These are phyloP conservation scores for Sphenostylis stenocarpa DNA, from an alignment of 306 rosid species.

Conservation along the genomic window DNA sequence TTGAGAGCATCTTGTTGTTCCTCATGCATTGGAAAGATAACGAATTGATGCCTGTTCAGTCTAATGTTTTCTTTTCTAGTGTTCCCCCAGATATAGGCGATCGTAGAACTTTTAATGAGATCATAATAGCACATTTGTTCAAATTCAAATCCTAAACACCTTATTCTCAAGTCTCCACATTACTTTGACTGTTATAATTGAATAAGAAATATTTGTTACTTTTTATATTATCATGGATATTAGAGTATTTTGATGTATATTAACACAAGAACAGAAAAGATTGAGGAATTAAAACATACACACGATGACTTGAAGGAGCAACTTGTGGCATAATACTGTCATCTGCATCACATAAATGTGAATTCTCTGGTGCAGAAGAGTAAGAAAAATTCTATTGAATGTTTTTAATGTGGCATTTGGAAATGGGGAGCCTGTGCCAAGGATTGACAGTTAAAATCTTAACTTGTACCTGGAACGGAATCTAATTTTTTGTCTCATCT, in stretches of 20 bases:
- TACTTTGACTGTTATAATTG: neutral
- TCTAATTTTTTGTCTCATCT: neutral
- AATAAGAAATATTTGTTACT: neutral
- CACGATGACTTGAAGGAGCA: neutral
- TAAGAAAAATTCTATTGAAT: conserved; percentile 12
- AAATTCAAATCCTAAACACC: neutral
- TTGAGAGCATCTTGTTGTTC: neutral
- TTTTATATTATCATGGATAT: neutral
- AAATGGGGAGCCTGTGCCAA: conserved; percentile 6
- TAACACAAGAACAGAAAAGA: neutral
- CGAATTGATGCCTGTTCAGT: neutral
- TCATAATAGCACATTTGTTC: neutral
- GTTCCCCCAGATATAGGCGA: neutral
- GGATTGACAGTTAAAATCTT: neutral
- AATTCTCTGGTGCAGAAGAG: neutral
- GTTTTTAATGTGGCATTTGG: neutral
- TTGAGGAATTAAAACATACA: neutral
- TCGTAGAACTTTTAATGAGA: neutral
- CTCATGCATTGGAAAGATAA: neutral
- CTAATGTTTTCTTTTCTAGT: neutral
- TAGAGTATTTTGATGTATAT: neutral
- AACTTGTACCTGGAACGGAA: neutral
- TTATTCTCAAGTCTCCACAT: neutral
- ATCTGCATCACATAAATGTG: conserved; percentile 14
- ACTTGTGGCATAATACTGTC: neutral